These are phyloP conservation scores for Vigna hirtella DNA, from an alignment of 306 rosid species.

Conservation along the genomic window DNA sequence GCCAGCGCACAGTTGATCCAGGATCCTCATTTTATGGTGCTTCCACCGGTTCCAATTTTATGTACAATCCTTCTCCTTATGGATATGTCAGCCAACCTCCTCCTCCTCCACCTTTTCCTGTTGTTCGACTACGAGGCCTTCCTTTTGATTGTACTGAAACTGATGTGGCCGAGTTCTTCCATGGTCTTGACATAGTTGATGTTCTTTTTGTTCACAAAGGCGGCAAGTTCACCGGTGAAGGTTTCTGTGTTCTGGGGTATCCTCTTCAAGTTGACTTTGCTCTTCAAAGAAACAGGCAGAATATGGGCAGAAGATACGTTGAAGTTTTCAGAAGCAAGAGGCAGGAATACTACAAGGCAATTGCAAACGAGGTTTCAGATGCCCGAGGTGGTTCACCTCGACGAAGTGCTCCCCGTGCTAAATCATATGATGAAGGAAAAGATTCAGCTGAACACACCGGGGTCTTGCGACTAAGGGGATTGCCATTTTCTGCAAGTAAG, in stretches of 20 bases:
- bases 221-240: conserved; percentile 91
- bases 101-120: conserved; percentile 90
- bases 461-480: conserved; percentile 79
- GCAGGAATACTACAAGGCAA: conserved; percentile 95
- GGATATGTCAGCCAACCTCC: conserved; percentile 82
- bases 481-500: conserved; percentile 88
- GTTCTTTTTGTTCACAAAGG: conserved; percentile 86
- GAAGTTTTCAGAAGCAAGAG: conserved; percentile 96
- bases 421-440: conserved; percentile 80
- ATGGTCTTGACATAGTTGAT: conserved; percentile 88
- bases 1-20: conserved; percentile 80
- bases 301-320: conserved; percentile 89
- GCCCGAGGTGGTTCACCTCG: conserved; percentile 81
- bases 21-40: conserved; percentile 84
- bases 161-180: conserved; percentile 95
- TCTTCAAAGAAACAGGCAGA: conserved; percentile 87
- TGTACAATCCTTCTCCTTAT: conserved; percentile 86
- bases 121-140: conserved; percentile 87
- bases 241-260: conserved; percentile 85
- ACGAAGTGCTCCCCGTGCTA: conserved; percentile 67
- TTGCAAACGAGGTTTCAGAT: conserved; percentile 80
- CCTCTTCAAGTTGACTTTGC: conserved; percentile 97
- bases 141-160: conserved; percentile 90
- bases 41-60: conserved; percentile 75
- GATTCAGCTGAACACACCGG: conserved; percentile 93